Evolutionary conservation across 257 asterid genomes (phyloP).

Genomic region (Solanum acaule): DNA sequence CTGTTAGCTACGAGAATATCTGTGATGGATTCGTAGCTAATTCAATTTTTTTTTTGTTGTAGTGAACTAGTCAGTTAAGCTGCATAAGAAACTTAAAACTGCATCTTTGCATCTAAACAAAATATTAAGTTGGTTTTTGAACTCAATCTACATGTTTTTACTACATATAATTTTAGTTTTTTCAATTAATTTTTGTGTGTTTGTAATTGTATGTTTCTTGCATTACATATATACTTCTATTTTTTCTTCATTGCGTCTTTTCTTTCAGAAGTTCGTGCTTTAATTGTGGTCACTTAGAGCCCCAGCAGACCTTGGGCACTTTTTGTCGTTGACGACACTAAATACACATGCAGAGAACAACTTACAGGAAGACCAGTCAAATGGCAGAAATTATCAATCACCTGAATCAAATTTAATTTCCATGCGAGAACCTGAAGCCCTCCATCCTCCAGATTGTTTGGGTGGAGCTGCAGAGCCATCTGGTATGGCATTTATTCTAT

Average conservation of each 20-base stretch:
- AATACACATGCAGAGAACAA: neutral
- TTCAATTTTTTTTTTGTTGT: neutral
- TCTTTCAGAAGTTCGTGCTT: neutral
- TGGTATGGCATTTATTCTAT: slow-evolving; percentile 83
- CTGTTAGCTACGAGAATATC: neutral
- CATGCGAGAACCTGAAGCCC: slow-evolving; percentile 75
- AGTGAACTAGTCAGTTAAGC: neutral
- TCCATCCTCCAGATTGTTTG: slow-evolving; percentile 89
- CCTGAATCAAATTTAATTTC: slow-evolving; percentile 97
- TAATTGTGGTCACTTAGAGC: neutral
- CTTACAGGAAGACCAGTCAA: neutral
- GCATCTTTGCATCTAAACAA: neutral
- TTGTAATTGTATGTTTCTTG: neutral
- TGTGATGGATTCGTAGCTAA: neutral
- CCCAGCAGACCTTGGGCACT: neutral
- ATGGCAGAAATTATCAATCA: slow-evolving; percentile 5
- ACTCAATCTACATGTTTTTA: neutral
- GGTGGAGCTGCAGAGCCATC: slow-evolving; percentile 91
- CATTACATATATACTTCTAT: neutral
- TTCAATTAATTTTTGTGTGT: neutral
- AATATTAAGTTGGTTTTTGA: neutral
- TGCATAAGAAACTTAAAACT: neutral
- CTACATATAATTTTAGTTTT: neutral
- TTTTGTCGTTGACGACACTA: neutral
- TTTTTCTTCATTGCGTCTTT: neutral